These are phyloP conservation scores for Quercus alba DNA, from an alignment of 306 rosid genomes.

Conservation along the genomic window DNA sequence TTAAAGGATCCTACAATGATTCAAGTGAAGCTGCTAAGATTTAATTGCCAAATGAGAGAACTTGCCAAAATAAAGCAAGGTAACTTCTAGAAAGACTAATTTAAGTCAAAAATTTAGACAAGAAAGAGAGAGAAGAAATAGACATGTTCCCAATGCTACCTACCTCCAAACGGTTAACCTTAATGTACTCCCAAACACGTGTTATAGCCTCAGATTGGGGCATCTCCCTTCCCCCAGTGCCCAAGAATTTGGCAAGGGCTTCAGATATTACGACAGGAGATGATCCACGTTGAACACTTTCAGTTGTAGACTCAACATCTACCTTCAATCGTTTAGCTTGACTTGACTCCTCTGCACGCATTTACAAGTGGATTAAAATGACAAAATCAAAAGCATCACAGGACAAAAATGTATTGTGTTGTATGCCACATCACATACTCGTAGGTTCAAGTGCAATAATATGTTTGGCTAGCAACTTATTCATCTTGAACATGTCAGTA, in stretches of 20 bases:
- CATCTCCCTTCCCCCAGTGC: conserved; percentile 64
- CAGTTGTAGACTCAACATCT: conserved; percentile 42
- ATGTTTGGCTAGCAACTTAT: conserved; percentile 79
- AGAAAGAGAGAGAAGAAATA: neutral
- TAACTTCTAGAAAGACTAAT: neutral
- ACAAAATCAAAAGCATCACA: neutral
- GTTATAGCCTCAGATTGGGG: conserved; percentile 59
- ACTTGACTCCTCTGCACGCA: conserved; percentile 42
- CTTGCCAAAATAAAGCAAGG: neutral
- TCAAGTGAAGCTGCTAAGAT: conserved; percentile 1
- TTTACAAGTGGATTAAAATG: neutral
- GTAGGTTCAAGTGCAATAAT: conserved; percentile 67
- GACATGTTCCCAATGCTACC: conserved; percentile 12
- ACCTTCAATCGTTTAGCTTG: conserved; percentile 61
- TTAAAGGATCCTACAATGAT: conserved; percentile 56
- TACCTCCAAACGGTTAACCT: conserved; percentile 70
- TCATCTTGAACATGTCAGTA: conserved; percentile 95
- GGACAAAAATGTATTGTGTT: neutral
- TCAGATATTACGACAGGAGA: conserved; percentile 59
- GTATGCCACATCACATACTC: conserved; percentile 39
- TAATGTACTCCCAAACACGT: conserved; percentile 77
- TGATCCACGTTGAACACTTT: conserved; percentile 40
- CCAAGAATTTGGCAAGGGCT: conserved; percentile 72
- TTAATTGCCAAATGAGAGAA: neutral
- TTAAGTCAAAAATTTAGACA: neutral